Conservation (phyloP, 371 early-diverging fungal genomes). For the Circinella umbellata region DNA sequence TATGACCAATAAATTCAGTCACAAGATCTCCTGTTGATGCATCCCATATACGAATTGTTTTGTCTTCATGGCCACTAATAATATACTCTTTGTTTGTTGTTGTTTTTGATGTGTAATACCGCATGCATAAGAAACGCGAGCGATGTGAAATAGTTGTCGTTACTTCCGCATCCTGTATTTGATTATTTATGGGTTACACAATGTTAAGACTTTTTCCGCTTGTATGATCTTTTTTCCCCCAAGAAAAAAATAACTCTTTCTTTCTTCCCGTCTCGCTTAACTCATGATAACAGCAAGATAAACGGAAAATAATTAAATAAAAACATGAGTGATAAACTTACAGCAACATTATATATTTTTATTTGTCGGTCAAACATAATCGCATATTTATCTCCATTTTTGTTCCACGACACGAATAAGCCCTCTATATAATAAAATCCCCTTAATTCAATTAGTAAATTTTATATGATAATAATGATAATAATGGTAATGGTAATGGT, state of each 20-base stretch:
- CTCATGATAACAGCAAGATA: background rate
- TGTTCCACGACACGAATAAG: constrained; percentile 77
- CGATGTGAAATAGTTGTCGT: constrained; percentile 53
- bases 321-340: constrained; percentile 31
- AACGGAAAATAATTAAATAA: no score
- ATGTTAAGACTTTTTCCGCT: background rate
- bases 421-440: constrained; percentile 40
- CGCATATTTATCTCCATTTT: constrained; percentile 75
- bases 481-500: no score
- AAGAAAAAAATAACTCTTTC: background rate
- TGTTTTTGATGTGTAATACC: constrained; percentile 44
- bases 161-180: constrained; percentile 56
- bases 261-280: no score
- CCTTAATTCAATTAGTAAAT: background rate
- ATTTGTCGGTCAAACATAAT: constrained; percentile 76
- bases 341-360: constrained; percentile 70
- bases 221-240: background rate
- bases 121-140: constrained; percentile 54
- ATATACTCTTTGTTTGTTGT: constrained; percentile 60
- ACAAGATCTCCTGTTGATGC: constrained; percentile 57
- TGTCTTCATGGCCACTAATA: constrained; percentile 76
- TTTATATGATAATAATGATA: background rate
- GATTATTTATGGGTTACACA: background rate
- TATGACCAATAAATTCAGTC: constrained; percentile 63
- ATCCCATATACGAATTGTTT: constrained; percentile 70